Evolutionary conservation across 176 grass and related monocot genomes (phyloP).

Genomic region (Paspalum notatum): DNA sequence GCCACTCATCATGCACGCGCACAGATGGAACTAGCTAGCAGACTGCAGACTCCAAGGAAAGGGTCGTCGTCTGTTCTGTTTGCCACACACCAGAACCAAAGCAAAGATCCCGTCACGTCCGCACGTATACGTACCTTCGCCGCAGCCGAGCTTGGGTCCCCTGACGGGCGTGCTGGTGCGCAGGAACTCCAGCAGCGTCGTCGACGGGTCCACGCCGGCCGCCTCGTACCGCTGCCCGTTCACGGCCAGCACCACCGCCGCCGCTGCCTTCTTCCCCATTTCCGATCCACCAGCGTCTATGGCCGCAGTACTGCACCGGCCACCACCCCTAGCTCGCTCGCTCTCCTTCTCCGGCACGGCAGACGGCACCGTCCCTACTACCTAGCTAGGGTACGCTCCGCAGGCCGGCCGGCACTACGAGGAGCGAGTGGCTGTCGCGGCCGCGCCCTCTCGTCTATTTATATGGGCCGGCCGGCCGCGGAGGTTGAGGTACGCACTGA

Average conservation of each 20-base stretch:
- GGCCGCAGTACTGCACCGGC: too few species aligned
- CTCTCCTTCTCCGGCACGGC: not conserved
- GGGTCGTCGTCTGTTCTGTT: too few species aligned
- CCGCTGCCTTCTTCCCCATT: not conserved
- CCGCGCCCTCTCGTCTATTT: not conserved
- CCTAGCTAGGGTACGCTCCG: too few species aligned
- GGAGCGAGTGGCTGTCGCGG: too few species aligned
- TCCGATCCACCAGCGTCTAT: too few species aligned
- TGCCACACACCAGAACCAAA: too few species aligned
- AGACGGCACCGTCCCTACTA: not conserved
- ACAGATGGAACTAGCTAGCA: too few species aligned
- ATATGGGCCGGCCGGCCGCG: not conserved
- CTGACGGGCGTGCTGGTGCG: constrained; percentile 59
- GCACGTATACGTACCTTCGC: constrained; percentile 49
- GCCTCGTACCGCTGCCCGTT: constrained; percentile 72
- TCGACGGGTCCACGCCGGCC: constrained; percentile 54
- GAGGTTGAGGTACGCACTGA: not conserved
- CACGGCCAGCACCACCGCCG: constrained; percentile 57
- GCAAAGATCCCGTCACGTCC: too few species aligned
- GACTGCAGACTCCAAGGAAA: too few species aligned
- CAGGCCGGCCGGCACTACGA: too few species aligned
- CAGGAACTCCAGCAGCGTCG: constrained; percentile 80
- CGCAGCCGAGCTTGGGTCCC: constrained; percentile 87
- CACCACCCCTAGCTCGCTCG: too few species aligned
- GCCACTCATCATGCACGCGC: too few species aligned